These are phyloP conservation scores for Geoglossum cookeanum DNA, from an alignment of 2,329 filamentous ascomycete species.

Conservation along the genomic window DNA sequence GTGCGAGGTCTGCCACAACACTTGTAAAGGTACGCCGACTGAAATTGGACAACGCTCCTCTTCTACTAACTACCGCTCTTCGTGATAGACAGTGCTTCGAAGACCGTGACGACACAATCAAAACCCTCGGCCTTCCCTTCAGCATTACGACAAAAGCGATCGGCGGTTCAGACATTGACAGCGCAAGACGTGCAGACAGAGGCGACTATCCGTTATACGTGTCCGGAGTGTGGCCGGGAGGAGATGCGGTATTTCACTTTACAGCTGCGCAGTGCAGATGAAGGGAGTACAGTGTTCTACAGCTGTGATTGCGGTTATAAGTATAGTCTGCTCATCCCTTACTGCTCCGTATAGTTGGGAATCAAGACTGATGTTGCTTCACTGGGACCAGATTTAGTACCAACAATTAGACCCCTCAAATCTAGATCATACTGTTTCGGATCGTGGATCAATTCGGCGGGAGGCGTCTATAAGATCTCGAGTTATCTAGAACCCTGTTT, in stretches of 20 bases:
- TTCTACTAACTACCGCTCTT: not conserved
- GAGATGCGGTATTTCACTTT: conserved; percentile 73
- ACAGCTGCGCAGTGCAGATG: conserved; percentile 81
- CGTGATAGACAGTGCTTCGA: conserved; percentile 49
- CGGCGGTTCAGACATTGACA: conserved; percentile 67
- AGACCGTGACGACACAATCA: conserved; percentile 62
- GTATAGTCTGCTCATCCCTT: conserved; percentile 30
- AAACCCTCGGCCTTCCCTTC: conserved; percentile 85
- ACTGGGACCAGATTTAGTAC: conserved; percentile 13
- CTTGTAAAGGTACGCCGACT: conserved; percentile 50
- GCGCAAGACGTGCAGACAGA: conserved; percentile 60
- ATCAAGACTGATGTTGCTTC: conserved; percentile 9
- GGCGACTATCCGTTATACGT: conserved; percentile 47
- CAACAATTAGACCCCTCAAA: conserved; percentile 13
- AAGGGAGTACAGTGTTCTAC: conserved; percentile 86
- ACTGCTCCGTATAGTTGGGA: not conserved
- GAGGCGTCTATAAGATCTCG: not conserved
- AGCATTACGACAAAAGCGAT: conserved; percentile 64
- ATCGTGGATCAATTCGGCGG: not conserved
- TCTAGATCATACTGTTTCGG: not conserved
- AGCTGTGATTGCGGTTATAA: conserved; percentile 73
- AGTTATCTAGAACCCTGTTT: not conserved
- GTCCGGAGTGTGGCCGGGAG: conserved; percentile 60
- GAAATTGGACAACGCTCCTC: not conserved
- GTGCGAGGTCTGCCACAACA: conserved; percentile 72